These are phyloP conservation scores for Mucor lusitanicus DNA, from an alignment of 371 early-diverging fungal genomes.

Conservation along the genomic window DNA sequence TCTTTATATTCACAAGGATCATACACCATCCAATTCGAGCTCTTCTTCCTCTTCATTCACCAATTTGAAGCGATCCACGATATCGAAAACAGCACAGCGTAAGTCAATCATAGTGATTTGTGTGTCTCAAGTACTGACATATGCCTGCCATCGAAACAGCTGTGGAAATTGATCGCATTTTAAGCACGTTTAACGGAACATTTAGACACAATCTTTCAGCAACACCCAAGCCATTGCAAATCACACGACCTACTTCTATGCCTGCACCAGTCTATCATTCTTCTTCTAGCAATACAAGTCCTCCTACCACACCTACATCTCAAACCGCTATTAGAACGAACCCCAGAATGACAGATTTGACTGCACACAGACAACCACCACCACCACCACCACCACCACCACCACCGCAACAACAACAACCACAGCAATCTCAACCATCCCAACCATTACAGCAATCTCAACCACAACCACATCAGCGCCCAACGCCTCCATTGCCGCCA, in stretches of 20 bases:
- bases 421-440: neutral
- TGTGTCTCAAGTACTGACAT: neutral
- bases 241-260: neutral
- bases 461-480: neutral
- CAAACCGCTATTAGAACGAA: neutral
- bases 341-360: neutral
- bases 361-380: neutral
- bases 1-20: neutral
- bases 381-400: neutral
- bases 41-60: neutral
- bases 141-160: neutral
- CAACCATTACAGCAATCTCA: no score
- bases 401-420: neutral
- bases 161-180: neutral
- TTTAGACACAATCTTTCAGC: neutral
- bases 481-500: neutral
- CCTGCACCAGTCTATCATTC: neutral
- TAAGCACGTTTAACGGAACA: neutral
- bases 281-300: neutral
- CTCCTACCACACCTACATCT: neutral
- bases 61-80: neutral
- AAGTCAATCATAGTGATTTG: no score
- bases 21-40: neutral
- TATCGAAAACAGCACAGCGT: neutral
- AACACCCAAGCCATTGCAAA: neutral